Base-by-base conservation (phyloP, 495 filamentous ascomycete genomes). In the Halenospora varia region DNA sequence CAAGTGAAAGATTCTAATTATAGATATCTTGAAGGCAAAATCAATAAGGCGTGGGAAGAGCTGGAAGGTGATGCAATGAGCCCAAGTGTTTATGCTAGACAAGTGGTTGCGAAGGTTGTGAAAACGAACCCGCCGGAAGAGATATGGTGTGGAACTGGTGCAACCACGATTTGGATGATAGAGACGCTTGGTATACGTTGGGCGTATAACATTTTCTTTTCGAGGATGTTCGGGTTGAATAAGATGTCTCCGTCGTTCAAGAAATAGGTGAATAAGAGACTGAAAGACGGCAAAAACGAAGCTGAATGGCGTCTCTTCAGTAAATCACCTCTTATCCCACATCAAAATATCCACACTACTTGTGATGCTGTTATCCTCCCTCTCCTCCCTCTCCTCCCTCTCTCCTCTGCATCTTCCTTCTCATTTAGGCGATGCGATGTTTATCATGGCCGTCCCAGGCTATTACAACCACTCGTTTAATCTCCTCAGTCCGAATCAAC, bases 211-310 rank as follows among this genome's bases (percentile, higher is more conserved):
- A 24, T 55, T 25, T 15, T 39, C 9, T 55, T 55, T 29, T 55
- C 53, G 53, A 55, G 42, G 53, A 9, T 55, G 53, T 55, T 55
- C 20, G 53, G 53, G 53, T 22, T 55, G 40, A 26, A 55, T 47
- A 24, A 22, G 39, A 47, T 55, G 40, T 8, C 42, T 4, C 53
- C 53, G 2, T 26, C 39, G 10, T 8, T 45, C 2, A 40, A 55
- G 40, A 35, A 35, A 35, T 4, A 35, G 29, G 29, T 35, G 29
- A 35, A 35, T n/a, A n/a, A n/a, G n/a, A n/a, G n/a, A n/a, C n/a
- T n/a, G n/a, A n/a, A n/a, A n/a, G n/a, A n/a, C n/a, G n/a, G n/a
- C n/a, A n/a, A n/a, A n/a, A n/a, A n/a, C n/a, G n/a, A n/a, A n/a
- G n/a, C n/a, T n/a, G n/a, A n/a, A n/a, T n/a, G n/a, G n/a, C n/a